phyloP scores from a whole-genome alignment of 78 protist species.

The Goniomonas avonlea region DNA sequence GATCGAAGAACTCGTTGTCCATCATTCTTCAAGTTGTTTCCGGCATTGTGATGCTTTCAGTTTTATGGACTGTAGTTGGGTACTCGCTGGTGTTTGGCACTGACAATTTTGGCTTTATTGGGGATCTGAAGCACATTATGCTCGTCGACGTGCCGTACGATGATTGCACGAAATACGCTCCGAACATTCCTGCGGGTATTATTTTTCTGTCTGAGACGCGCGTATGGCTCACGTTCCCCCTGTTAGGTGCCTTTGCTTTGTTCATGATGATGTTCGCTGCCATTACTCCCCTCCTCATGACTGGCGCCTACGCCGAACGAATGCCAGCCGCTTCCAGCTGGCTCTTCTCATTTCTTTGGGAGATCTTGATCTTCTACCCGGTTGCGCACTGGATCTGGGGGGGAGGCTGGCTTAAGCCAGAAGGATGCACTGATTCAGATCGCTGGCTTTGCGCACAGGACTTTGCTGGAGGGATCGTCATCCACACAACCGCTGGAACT shows the following conservation, averaged over 20 bases:
- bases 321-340: conserved; percentile 41
- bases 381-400: conserved; percentile 80
- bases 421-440: too few species aligned
- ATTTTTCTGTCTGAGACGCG: too few species aligned
- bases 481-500: conserved; percentile 79
- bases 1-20: conserved; percentile 62
- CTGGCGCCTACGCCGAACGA: conserved; percentile 82
- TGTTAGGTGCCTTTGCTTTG: conserved; percentile 52
- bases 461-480: conserved; percentile 80
- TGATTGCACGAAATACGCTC: conserved; percentile 43
- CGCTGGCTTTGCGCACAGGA: conserved; percentile 57
- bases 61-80: conserved; percentile 69
- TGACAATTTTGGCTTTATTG: conserved; percentile 53
- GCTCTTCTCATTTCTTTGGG: conserved; percentile 57
- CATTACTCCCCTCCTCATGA: conserved; percentile 76
- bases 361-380: conserved; percentile 73
- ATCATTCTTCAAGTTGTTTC: conserved; percentile 57
- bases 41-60: conserved; percentile 45
- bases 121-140: conserved; percentile 30
- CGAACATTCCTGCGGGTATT: conserved; percentile 55
- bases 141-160: conserved; percentile 33
- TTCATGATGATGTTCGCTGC: conserved; percentile 84
- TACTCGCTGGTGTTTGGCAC: conserved; percentile 62
- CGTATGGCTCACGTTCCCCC: too few species aligned
- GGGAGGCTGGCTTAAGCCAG: conserved; percentile 78